phyloP scores from a whole-genome alignment of 2,329 filamentous ascomycete genomes.

The Aspergillus caelatus region DNA sequence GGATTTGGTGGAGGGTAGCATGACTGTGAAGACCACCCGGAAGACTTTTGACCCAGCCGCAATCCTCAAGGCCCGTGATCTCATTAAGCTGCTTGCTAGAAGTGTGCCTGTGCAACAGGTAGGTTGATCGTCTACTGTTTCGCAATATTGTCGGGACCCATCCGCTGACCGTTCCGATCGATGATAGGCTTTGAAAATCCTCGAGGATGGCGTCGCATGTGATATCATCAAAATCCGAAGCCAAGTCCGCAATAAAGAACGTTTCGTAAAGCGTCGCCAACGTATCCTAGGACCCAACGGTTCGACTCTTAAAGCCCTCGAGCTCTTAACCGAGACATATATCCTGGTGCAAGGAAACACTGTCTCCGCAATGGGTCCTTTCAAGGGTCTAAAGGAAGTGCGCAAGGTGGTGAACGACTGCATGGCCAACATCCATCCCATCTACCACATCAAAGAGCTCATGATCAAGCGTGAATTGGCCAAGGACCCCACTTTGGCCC shows the following conservation, averaged over 20 bases:
- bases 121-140: slow-evolving; percentile 6
- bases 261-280: slow-evolving; percentile 93
- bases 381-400: slow-evolving; percentile 90
- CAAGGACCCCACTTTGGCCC: slow-evolving; percentile 82
- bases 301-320: slow-evolving; percentile 89
- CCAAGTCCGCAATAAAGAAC: slow-evolving; percentile 88
- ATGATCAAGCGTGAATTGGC: slow-evolving; percentile 93
- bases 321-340: slow-evolving; percentile 88
- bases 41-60: slow-evolving; percentile 90
- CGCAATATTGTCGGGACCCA: not conserved
- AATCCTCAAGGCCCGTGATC: slow-evolving; percentile 89
- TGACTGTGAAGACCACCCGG: slow-evolving; percentile 93
- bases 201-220: slow-evolving; percentile 87
- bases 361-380: slow-evolving; percentile 86
- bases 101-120: slow-evolving; percentile 86
- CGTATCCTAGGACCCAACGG: slow-evolving; percentile 89
- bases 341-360: slow-evolving; percentile 97
- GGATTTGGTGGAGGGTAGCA: slow-evolving; percentile 91
- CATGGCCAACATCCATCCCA: slow-evolving; percentile 90
- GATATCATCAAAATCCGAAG: slow-evolving; percentile 96
- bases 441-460: slow-evolving; percentile 91
- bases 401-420: slow-evolving; percentile 89
- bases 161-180: not conserved
- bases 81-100: slow-evolving; percentile 89
- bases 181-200: slow-evolving; percentile 77